phyloP scores from a whole-genome alignment of 1,284 basidiomycete genomes.

The Phylloboletellus chloephorus region DNA sequence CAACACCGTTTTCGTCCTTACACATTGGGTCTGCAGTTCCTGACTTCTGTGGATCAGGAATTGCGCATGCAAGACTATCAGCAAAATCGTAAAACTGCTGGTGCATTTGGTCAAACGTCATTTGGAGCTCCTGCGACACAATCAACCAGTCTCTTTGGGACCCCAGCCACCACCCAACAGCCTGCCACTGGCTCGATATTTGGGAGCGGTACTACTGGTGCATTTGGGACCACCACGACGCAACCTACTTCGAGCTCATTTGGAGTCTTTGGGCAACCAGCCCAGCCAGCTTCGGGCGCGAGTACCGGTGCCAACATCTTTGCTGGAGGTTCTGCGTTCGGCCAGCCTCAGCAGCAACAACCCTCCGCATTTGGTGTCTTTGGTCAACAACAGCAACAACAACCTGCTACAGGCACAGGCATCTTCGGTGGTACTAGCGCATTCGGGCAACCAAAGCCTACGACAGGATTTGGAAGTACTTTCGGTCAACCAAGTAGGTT shows the following conservation, averaged over 20 bases:
- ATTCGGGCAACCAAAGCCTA: constrained; percentile 35
- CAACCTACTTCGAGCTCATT: constrained; percentile 27
- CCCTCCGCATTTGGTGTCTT: constrained; percentile 38
- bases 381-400: constrained; percentile 28
- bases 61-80: constrained; percentile 69
- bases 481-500: constrained; percentile 30
- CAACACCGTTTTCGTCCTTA: neutral
- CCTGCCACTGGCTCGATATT: constrained; percentile 33
- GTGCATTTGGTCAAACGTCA: constrained; percentile 42
- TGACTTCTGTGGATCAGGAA: constrained; percentile 44
- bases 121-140: constrained; percentile 28
- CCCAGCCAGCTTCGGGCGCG: constrained; percentile 27
- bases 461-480: constrained; percentile 38
- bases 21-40: neutral
- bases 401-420: constrained; percentile 24
- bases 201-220: constrained; percentile 21
- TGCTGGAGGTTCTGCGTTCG: constrained; percentile 33
- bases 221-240: constrained; percentile 36
- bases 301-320: constrained; percentile 37
- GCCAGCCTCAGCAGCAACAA: constrained; percentile 35
- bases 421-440: constrained; percentile 38
- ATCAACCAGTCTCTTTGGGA: constrained; percentile 38
- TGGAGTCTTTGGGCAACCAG: constrained; percentile 29
- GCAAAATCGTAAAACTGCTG: constrained; percentile 67
- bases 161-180: constrained; percentile 31